Base-by-base conservation (phyloP, 2,329 filamentous ascomycete species). In the Graphilbum fragrans region DNA sequence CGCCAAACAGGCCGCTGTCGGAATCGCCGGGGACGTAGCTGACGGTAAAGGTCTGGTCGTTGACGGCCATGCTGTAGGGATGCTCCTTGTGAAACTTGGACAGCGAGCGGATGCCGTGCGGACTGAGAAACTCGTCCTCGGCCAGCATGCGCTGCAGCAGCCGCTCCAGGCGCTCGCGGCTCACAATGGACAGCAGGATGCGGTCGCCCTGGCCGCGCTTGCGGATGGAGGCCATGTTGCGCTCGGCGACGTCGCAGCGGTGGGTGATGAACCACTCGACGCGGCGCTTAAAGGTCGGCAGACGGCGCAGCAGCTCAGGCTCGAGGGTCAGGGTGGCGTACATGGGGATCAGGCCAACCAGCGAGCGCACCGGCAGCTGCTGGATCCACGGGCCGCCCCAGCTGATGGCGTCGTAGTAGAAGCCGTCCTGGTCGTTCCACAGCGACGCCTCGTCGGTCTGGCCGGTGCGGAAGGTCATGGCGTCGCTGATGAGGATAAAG, bases 371-470 rank as follows among this genome's bases (percentile, higher is more conserved):
- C 1, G 86, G 88, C 55, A 96, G 74, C 60, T 95, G 88, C 55
- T 95, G 86, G 41, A 85, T 85, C 80, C 82, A 94, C 8, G 88
- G 88, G 9, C 87, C 87, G 38, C 90, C 90, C 77, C 86, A 96
- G 2, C 88, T 93, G 49, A 96, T 96, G 21, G 90, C 90, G 63
- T 96, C 90, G 57, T 96, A 96, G 70, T 96, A 96, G 69, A 96
- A 96, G 43, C 86, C 87, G 60, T 96, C 90, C 47, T 94, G 76
- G 22, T 95, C 87, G 55, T 95, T 96, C 90, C 90, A 96, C 8
- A 96, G 66, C 27, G 88, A 94, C 55, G 86, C 77, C 53, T 92
- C 84, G 56, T 66, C 80, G 65, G 63, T 80, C 62, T 61, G 70
- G 52, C 65, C 86, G 53, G 70, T 75, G 62, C 72, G 82, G 71